These are phyloP conservation scores for Ceratobasidium sp. DNA, from an alignment of 1,284 basidiomycete species.

Conservation along the genomic window DNA sequence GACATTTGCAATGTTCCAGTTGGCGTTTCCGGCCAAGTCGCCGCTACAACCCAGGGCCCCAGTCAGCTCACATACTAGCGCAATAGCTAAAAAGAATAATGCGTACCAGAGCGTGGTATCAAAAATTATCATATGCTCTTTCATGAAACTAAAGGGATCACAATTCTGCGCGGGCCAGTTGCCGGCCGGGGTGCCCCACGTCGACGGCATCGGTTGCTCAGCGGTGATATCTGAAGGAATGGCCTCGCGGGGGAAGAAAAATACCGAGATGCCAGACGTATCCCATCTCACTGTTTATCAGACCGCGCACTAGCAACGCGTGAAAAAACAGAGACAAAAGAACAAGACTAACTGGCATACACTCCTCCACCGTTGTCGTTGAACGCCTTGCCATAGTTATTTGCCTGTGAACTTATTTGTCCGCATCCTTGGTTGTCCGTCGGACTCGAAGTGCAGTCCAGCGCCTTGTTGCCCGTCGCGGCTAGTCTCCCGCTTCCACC, in stretches of 20 bases:
- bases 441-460: slow-evolving; percentile 44
- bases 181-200: slow-evolving; percentile 82
- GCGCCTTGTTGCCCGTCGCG: slow-evolving; percentile 10
- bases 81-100: not conserved
- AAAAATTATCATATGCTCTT: slow-evolving; percentile 80
- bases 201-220: slow-evolving; percentile 74
- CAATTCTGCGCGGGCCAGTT: slow-evolving; percentile 79
- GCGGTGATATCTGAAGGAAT: slow-evolving; percentile 82
- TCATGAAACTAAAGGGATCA: slow-evolving; percentile 81
- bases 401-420: slow-evolving; percentile 34
- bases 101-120: slow-evolving; percentile 84
- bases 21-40: slow-evolving; percentile 80
- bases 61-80: not conserved
- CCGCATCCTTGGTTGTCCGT: slow-evolving; percentile 55
- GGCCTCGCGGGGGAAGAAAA: slow-evolving; percentile 79
- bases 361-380: slow-evolving; percentile 53
- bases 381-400: slow-evolving; percentile 58
- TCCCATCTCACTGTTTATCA: slow-evolving; percentile 76
- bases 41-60: slow-evolving; percentile 65
- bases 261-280: slow-evolving; percentile 78
- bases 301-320: slow-evolving; percentile 18
- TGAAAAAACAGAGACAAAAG: not conserved
- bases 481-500: slow-evolving; percentile 71
- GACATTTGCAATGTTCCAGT: slow-evolving; percentile 75
- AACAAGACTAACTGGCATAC: slow-evolving; percentile 35